A percentile compares a stretch with the other conserved stretches of the same genome.
Conservation (phyloP, 2,329 filamentous ascomycete species). For the Aspergillus vadensis region DNA sequence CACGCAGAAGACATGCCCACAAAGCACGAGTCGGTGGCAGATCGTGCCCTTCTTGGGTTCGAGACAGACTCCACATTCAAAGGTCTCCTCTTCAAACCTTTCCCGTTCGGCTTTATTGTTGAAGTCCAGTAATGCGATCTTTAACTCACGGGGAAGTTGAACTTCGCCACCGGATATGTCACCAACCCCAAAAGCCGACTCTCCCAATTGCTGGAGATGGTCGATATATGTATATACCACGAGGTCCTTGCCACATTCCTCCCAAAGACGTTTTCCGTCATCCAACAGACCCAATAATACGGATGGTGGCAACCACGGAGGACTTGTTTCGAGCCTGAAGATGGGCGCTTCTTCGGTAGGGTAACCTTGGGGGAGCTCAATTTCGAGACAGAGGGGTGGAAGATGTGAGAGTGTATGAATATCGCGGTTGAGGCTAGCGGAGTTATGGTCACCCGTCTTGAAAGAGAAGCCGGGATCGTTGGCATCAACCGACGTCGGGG, state of each 20-base stretch:
- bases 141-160: constrained; percentile 53
- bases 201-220: constrained; percentile 60
- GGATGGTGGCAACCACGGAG: constrained; percentile 55
- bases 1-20: constrained; percentile 87
- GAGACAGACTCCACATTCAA: constrained; percentile 83
- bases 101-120: constrained; percentile 72
- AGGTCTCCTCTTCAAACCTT: constrained; percentile 80
- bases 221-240: constrained; percentile 64
- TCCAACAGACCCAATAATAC: constrained; percentile 49
- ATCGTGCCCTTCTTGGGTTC: constrained; percentile 85
- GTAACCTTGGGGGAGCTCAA: constrained; percentile 58
- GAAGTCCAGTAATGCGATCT: constrained; percentile 74
- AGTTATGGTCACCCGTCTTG: constrained; percentile 21
- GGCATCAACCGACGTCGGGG: constrained; percentile 45
- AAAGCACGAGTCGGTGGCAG: constrained; percentile 81
- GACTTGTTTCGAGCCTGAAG: constrained; percentile 52
- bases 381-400: constrained; percentile 56
- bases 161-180: constrained; percentile 45
- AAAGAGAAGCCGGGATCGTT: constrained; percentile 22
- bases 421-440: constrained; percentile 33
- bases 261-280: constrained; percentile 58
- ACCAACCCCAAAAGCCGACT: constrained; percentile 56
- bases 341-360: constrained; percentile 55
- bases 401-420: constrained; percentile 56
- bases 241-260: constrained; percentile 59